phyloP scores from a whole-genome alignment of 2,329 filamentous ascomycete genomes.

The Stromatinia cepivora region DNA sequence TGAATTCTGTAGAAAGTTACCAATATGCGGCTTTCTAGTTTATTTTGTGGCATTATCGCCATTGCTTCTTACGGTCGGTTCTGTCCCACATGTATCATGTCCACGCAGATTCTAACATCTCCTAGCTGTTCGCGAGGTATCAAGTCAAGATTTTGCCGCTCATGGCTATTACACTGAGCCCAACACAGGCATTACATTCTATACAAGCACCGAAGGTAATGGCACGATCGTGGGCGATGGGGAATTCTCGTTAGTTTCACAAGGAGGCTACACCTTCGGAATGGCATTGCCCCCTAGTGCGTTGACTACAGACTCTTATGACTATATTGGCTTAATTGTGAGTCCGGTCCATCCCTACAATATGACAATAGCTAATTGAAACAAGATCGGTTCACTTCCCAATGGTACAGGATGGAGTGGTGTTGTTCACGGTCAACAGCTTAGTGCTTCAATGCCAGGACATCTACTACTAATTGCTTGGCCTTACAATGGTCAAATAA shows the following conservation, averaged over 20 bases:
- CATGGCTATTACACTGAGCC: slow-evolving; percentile 46
- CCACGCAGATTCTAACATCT: slow-evolving; percentile 19
- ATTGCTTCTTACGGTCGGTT: slow-evolving; percentile 32
- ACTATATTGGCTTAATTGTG: slow-evolving; percentile 62
- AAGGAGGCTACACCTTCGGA: slow-evolving; percentile 54
- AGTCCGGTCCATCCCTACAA: slow-evolving; percentile 27
- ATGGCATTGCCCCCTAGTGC: slow-evolving; percentile 54
- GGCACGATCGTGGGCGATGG: slow-evolving; percentile 42
- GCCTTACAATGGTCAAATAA: slow-evolving; percentile 52
- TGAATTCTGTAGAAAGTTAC: slow-evolving; percentile 23
- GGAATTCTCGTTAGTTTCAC: slow-evolving; percentile 34
- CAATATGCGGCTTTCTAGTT: slow-evolving; percentile 35
- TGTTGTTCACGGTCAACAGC: slow-evolving; percentile 52
- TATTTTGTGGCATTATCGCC: slow-evolving; percentile 32
- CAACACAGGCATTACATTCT: slow-evolving; percentile 54
- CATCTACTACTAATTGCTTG: slow-evolving; percentile 60
- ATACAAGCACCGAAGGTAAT: slow-evolving; percentile 49
- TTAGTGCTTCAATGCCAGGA: slow-evolving; percentile 51
- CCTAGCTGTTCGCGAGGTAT: slow-evolving; percentile 31
- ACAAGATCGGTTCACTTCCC: slow-evolving; percentile 46
- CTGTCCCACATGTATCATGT: neutral
- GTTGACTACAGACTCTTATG: slow-evolving; percentile 49
- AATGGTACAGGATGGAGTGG: slow-evolving; percentile 58
- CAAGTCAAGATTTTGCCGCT: slow-evolving; percentile 38
- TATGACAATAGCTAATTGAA: slow-evolving; percentile 16